A percentile compares a stretch with the other conserved stretches of the same genome.
Conservation (phyloP, 257 asterid species). For the Fraxinus pennsylvanica region DNA sequence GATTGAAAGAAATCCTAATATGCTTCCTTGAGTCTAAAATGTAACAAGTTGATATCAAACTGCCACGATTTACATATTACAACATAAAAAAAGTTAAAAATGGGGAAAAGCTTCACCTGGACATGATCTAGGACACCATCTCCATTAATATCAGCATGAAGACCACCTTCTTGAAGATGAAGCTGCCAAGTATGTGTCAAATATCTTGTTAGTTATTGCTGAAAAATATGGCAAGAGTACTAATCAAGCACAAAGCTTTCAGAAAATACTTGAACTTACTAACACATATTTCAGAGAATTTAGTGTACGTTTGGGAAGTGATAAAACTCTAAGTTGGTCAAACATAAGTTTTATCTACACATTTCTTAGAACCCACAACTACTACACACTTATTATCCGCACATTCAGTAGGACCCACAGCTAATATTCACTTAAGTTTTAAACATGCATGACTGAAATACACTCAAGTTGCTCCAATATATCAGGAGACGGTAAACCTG, state of each 20-base stretch:
- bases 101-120: slow-evolving; percentile 55
- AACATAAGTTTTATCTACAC: too few species aligned
- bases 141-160: slow-evolving; percentile 97
- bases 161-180: slow-evolving; percentile 99
- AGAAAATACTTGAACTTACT: slow-evolving; percentile 12
- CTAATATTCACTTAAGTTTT: too few species aligned
- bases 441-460: background rate
- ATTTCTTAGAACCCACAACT: too few species aligned
- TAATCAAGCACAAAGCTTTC: slow-evolving; percentile 12
- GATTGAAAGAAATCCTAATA: background rate
- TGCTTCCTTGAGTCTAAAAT: background rate
- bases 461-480: slow-evolving; percentile 8
- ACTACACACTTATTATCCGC: too few species aligned
- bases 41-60: background rate
- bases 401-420: too few species aligned
- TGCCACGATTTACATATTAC: background rate
- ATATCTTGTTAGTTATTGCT: slow-evolving; percentile 10
- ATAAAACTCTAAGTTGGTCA: too few species aligned
- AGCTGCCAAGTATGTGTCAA: slow-evolving; percentile 51
- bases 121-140: slow-evolving; percentile 98
- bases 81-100: background rate
- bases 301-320: too few species aligned
- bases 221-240: slow-evolving; percentile 7
- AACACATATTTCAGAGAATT: slow-evolving; percentile 8
- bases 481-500: background rate